Base-by-base conservation (phyloP, 495 filamentous ascomycete species). In the Lophiotrema nucula region DNA sequence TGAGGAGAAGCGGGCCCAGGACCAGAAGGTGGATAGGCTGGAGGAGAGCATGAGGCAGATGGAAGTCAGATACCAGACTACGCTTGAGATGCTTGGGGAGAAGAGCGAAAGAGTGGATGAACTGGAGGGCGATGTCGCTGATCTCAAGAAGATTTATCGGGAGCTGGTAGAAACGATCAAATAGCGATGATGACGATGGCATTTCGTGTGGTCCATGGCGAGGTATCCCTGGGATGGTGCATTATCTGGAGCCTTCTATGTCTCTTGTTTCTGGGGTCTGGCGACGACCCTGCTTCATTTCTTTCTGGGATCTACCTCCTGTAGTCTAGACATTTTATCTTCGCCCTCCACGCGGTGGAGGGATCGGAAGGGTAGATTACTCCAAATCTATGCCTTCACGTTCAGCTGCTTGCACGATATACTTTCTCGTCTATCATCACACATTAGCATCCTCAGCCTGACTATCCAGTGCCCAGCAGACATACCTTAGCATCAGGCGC, bases 71-170 rank as follows among this genome's bases (percentile, higher is more conserved):
- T 96, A 97, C 68, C 83, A 92, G 71, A 93, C 90, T 1, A 92
- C 88, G 41, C 76, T 98, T 38, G 92, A 97, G 76, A 86, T 98
- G 87, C 72, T 97, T 35, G 93, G 93, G 11, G 93, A 98, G 81
- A 96, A 95, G 83, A 95, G 88, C 68, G 93, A 97, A 78, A 73
- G 84, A 69, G 90, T 95, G 13, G 89, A 96, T 60, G 92, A 97
- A 77, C 75, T 99, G 47, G 81, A 82, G 70, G 85, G 86, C 28
- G 93, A 97, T 78, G 87, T 97, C 50, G 77, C 81, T 47, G 93
- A 97, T 78, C 76, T 97, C 67, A 98, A 98, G 77, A 83, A 85
- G 56, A 92, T 98, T 77, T 96, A 96, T 74, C 81, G 90, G 66
- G 92, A 97, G 67, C 72, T 98, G 72, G 87, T 95, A 37, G 88